Percentiles rank a stretch among this genome's conserved stretches.
Evolutionary conservation across 768 basidiomycete genomes (phyloP).

Genomic region (Lepiota venenata): DNA sequence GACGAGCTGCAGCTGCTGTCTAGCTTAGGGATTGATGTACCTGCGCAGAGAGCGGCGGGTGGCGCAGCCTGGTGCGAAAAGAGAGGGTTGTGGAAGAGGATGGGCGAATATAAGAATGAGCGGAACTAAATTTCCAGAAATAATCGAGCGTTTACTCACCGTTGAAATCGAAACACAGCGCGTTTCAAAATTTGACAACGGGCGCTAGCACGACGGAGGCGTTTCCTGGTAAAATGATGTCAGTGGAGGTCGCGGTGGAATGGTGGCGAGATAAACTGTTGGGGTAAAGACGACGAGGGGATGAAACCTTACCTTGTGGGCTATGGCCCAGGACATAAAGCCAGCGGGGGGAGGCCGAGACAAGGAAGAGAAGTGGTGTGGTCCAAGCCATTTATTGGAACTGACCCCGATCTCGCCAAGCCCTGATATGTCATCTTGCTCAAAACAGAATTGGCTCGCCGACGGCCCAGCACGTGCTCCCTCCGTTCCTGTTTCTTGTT

Average conservation of each 20-base stretch:
- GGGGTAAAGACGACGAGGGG: not conserved
- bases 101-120: not conserved
- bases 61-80: not conserved
- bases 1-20: slow-evolving; percentile 3
- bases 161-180: not conserved
- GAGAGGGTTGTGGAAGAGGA: not conserved
- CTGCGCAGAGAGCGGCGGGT: not conserved
- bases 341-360: not conserved
- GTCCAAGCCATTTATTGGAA: slow-evolving; percentile 1
- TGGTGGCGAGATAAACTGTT: not conserved
- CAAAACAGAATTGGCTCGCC: slow-evolving; percentile 8
- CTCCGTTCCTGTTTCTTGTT: not conserved
- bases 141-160: not conserved
- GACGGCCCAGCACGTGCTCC: slow-evolving; percentile 2
- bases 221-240: slow-evolving; percentile 7
- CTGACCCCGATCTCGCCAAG: slow-evolving; percentile 11
- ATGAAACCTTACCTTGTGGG: not conserved
- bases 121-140: not conserved
- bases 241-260: not conserved
- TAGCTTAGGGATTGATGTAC: not conserved
- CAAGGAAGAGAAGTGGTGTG: not conserved
- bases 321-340: not conserved
- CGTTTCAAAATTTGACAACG: slow-evolving; percentile 3
- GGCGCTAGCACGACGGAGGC: not conserved
- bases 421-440: slow-evolving; percentile 8